Evolutionary conservation across 169 alveolate genomes (phyloP).

Genomic region (Theileria luwenshuni): DNA sequence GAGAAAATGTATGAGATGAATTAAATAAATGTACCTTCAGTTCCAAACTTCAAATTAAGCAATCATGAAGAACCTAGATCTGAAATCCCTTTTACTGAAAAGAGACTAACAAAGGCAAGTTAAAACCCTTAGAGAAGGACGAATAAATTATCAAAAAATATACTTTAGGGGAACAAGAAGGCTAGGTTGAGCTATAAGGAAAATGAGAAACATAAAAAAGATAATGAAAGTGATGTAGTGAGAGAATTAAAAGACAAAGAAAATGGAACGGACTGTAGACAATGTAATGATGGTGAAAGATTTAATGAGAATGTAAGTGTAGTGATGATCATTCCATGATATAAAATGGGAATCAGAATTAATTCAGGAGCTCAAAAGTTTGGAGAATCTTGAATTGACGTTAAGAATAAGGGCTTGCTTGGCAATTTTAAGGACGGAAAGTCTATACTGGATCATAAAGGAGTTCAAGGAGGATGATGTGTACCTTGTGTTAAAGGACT

Average conservation of each 20-base stretch:
- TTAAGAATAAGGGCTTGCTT: constrained; percentile 33
- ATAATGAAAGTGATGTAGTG: constrained; percentile 19
- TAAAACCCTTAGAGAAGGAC: background rate
- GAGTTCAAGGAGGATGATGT: constrained; percentile 26
- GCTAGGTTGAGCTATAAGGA: no score
- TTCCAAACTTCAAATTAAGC: constrained; percentile 44
- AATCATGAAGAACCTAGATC: no score
- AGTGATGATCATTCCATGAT: no score
- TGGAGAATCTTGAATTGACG: constrained; percentile 16
- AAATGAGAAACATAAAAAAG: constrained; percentile 34
- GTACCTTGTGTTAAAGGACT: no score
- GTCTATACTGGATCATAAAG: constrained; percentile 1
- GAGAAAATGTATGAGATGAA: constrained; percentile 32
- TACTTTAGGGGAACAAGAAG: constrained; percentile 34
- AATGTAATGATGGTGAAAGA: background rate
- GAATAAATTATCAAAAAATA: constrained; percentile 11
- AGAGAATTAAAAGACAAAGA: constrained; percentile 4
- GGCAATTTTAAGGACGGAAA: constrained; percentile 18
- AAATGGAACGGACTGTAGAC: background rate
- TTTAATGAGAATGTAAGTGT: no score
- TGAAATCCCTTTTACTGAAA: constrained; percentile 32
- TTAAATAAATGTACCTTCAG: constrained; percentile 42
- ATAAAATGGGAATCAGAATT: no score
- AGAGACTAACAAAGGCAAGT: background rate
- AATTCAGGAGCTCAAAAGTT: background rate